A percentile compares a stretch with the other conserved stretches of the same genome.
These are phyloP conservation scores for Penicillium mononematosum DNA, from an alignment of 495 filamentous ascomycete genomes.

Conservation along the genomic window DNA sequence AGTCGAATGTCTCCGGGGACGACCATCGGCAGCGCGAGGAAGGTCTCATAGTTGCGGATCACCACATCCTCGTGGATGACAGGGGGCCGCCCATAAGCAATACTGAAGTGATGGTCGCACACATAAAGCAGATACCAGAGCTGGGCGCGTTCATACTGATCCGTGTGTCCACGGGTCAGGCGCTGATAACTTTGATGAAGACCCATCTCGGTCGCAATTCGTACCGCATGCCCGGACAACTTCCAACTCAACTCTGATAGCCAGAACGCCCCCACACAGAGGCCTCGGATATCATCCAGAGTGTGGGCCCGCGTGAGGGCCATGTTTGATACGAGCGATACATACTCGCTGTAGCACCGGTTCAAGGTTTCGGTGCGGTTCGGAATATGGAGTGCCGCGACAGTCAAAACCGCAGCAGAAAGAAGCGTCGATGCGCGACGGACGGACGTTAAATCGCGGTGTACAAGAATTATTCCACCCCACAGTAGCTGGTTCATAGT, in stretches of 20 bases:
- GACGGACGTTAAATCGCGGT: constrained; percentile 48
- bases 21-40: constrained; percentile 46
- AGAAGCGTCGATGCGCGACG: constrained; percentile 50
- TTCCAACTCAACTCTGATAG: constrained; percentile 55
- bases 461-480: constrained; percentile 55
- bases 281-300: constrained; percentile 51
- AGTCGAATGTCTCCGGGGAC: constrained; percentile 55
- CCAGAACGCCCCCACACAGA: constrained; percentile 56
- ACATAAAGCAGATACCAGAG: constrained; percentile 55
- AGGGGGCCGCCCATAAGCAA: constrained; percentile 54
- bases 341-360: constrained; percentile 52
- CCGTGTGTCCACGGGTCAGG: constrained; percentile 42
- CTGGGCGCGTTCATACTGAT: constrained; percentile 52
- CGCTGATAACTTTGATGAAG: constrained; percentile 52
- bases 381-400: constrained; percentile 53
- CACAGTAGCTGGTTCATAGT: constrained; percentile 57
- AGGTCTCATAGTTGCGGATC: constrained; percentile 52
- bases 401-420: constrained; percentile 51
- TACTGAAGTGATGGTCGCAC: constrained; percentile 57
- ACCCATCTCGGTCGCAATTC: constrained; percentile 53
- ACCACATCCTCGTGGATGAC: constrained; percentile 55
- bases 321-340: constrained; percentile 50
- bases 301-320: constrained; percentile 51
- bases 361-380: constrained; percentile 51
- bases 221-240: constrained; percentile 53